Conservation (phyloP, 371 early-diverging fungal species). For the Parasitella parasitica region DNA sequence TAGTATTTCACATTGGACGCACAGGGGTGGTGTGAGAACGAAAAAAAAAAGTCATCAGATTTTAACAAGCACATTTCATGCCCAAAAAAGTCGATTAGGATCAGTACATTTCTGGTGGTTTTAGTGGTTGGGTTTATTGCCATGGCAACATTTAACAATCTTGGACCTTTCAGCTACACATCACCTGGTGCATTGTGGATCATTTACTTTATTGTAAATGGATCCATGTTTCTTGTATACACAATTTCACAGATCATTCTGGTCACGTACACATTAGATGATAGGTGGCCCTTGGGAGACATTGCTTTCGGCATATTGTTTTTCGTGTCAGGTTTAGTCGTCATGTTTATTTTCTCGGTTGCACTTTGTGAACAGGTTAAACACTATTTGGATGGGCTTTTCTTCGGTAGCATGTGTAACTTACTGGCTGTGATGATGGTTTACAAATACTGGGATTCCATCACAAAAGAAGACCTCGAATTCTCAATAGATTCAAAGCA, state of each 20-base stretch:
- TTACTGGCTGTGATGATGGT: conserved; percentile 91
- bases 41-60: conserved; percentile 8
- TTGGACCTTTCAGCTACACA: conserved; percentile 57
- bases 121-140: conserved; percentile 64
- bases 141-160: conserved; percentile 73
- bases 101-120: conserved; percentile 66
- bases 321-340: conserved; percentile 74
- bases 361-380: conserved; percentile 74
- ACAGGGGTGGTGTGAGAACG: conserved; percentile 26
- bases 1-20: conserved; percentile 9
- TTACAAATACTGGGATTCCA: conserved; percentile 93
- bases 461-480: conserved; percentile 90
- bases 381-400: conserved; percentile 90
- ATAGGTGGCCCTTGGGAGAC: conserved; percentile 86
- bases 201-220: conserved; percentile 74
- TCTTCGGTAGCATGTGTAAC: conserved; percentile 78
- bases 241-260: conserved; percentile 77
- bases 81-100: conserved; percentile 62
- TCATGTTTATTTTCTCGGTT: conserved; percentile 63
- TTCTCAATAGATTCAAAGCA: conserved; percentile 79
- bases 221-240: conserved; percentile 71
- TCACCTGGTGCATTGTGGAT: conserved; percentile 72
- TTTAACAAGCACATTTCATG: not conserved
- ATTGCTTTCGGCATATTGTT: conserved; percentile 77
- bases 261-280: conserved; percentile 83